These are phyloP conservation scores for Trichophyton mentagrophytes DNA, from an alignment of 2,329 filamentous ascomycete species.

Conservation along the genomic window DNA sequence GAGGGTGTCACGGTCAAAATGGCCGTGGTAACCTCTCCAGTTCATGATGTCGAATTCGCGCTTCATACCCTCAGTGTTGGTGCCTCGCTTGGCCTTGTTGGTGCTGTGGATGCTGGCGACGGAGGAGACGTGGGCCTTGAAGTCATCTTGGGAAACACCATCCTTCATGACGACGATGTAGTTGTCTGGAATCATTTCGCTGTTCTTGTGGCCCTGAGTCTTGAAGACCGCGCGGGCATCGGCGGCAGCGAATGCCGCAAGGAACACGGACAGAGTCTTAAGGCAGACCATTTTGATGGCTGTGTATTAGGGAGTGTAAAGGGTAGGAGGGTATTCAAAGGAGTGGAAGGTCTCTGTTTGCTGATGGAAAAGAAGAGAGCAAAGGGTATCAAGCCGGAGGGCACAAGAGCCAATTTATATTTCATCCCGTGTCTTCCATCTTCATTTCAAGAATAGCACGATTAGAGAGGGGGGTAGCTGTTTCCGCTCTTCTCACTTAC, in stretches of 20 bases:
- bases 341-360: not conserved
- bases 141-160: conserved; percentile 8
- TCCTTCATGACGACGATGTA: conserved; percentile 14
- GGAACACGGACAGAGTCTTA: conserved; percentile 10
- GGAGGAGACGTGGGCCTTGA: conserved; percentile 10
- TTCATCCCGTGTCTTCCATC: not conserved
- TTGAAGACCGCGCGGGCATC: conserved; percentile 9
- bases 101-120: conserved; percentile 6
- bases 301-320: not conserved
- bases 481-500: not conserved
- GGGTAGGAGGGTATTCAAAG: not conserved
- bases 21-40: conserved; percentile 10
- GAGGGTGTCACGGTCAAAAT: conserved; percentile 11
- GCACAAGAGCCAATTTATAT: not conserved
- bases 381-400: not conserved
- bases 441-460: not conserved
- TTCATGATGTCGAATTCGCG: conserved; percentile 8
- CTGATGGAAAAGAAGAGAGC: not conserved
- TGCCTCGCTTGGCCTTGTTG: conserved; percentile 2
- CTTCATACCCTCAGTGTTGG: conserved; percentile 6
- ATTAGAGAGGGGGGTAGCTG: not conserved
- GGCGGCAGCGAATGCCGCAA: conserved; percentile 6
- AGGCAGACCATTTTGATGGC: conserved; percentile 10
- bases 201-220: conserved; percentile 2
- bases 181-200: conserved; percentile 9